Percentiles rank a stretch among this genome's conserved stretches.
phyloP scores from a whole-genome alignment of 305 asterid genomes.

The Fraxinus ornus region DNA sequence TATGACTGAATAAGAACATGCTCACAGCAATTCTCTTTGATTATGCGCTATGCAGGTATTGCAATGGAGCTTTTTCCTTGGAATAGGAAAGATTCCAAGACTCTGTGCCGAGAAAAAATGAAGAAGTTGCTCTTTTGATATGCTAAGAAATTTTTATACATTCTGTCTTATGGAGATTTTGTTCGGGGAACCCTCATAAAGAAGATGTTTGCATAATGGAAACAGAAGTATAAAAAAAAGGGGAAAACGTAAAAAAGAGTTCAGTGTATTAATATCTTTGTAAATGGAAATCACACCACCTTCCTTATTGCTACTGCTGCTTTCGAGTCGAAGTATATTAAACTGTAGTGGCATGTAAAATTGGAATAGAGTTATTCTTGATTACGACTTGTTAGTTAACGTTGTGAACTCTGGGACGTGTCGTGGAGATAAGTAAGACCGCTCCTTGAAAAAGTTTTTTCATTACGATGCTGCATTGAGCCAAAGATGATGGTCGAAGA shows the following conservation, averaged over 20 bases:
- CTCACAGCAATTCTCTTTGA: background rate
- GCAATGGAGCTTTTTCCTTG: conserved; percentile 69
- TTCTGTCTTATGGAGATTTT: background rate
- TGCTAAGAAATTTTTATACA: background rate
- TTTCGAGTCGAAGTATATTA: too few relatives aligned
- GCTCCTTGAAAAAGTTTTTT: background rate
- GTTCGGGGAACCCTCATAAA: background rate
- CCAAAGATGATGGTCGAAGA: background rate
- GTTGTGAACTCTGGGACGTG: background rate
- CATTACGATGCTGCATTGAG: background rate
- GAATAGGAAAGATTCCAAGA: conserved; percentile 31
- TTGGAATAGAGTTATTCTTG: background rate
- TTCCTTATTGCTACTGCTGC: too few relatives aligned
- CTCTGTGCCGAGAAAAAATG: background rate
- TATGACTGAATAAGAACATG: background rate
- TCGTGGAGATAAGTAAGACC: background rate
- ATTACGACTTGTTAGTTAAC: background rate
- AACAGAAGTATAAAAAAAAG: background rate
- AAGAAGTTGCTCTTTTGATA: background rate
- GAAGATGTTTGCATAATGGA: background rate
- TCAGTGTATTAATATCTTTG: background rate
- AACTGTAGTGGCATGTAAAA: background rate
- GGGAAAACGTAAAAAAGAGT: background rate
- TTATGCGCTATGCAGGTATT: conserved; percentile 52
- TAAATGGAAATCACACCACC: background rate